A percentile compares a stretch with the other conserved stretches of the same genome.
Conservation (phyloP, 2,329 filamentous ascomycete species). For the Colletotrichum sp. region DNA sequence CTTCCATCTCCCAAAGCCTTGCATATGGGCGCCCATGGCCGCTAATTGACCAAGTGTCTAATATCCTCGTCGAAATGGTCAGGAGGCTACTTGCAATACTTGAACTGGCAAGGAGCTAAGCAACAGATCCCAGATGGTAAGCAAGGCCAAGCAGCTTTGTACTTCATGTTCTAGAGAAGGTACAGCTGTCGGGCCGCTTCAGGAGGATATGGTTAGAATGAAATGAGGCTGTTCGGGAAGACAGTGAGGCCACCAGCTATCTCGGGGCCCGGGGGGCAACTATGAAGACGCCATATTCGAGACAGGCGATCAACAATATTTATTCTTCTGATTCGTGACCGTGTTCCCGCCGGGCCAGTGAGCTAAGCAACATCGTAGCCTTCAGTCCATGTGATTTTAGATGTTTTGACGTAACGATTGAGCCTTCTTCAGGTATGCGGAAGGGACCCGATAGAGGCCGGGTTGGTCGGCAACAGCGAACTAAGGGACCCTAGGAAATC, state of each 20-base stretch:
- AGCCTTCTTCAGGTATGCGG: too few species aligned
- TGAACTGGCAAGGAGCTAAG: rapidly evolving
- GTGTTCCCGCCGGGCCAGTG: too few species aligned
- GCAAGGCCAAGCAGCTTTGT: neutral
- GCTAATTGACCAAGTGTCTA: neutral
- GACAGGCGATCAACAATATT: too few species aligned
- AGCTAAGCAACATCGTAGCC: too few species aligned
- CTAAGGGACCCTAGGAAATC: neutral
- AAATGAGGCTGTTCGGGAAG: neutral
- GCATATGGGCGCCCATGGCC: neutral
- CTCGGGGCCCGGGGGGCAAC: too few species aligned
- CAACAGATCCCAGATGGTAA: neutral
- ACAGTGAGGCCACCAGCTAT: neutral
- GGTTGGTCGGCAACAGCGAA: neutral
- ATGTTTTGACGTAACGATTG: too few species aligned
- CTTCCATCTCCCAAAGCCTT: neutral
- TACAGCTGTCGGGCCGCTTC: neutral
- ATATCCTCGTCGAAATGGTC: neutral
- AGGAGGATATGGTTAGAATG: neutral
- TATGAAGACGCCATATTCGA: too few species aligned
- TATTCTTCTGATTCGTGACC: too few species aligned
- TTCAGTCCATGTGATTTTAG: too few species aligned
- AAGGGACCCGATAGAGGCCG: neutral
- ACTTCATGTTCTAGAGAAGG: neutral
- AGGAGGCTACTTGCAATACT: too few species aligned